phyloP scores from a whole-genome alignment of 2,329 filamentous ascomycete genomes.

The Exophiala calicioides region DNA sequence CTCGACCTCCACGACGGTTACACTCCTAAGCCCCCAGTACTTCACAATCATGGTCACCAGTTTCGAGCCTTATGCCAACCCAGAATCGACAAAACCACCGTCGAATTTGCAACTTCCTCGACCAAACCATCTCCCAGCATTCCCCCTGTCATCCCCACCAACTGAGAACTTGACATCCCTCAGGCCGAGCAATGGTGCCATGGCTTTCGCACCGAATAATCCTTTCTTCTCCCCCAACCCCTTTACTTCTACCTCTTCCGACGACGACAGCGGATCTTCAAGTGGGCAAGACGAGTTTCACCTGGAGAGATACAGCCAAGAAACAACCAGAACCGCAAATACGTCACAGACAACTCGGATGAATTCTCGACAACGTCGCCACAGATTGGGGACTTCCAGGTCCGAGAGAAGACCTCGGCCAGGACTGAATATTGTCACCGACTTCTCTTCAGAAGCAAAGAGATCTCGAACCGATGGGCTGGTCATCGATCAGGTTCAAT shows the following conservation, averaged over 20 bases:
- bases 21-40: neutral
- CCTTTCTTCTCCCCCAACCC: slow-evolving; percentile 13
- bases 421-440: slow-evolving; percentile 46
- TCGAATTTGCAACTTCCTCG: neutral
- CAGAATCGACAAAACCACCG: neutral
- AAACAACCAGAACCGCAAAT: slow-evolving; percentile 1
- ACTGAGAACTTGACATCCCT: slow-evolving; percentile 13
- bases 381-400: neutral
- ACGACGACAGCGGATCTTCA: slow-evolving; percentile 22
- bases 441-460: slow-evolving; percentile 36
- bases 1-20: neutral
- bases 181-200: slow-evolving; percentile 15
- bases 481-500: slow-evolving; percentile 25
- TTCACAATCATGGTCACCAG: slow-evolving; percentile 14
- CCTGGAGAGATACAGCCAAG: slow-evolving; percentile 30
- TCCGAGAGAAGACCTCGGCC: slow-evolving; percentile 35
- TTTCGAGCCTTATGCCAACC: slow-evolving; percentile 1
- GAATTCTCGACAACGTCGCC: slow-evolving; percentile 4
- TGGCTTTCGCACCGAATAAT: slow-evolving; percentile 4
- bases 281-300: slow-evolving; percentile 31
- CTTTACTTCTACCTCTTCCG: slow-evolving; percentile 20
- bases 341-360: slow-evolving; percentile 3
- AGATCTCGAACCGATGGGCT: slow-evolving; percentile 21
- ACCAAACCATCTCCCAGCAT: neutral
- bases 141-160: slow-evolving; percentile 17